Evolutionary conservation across 495 filamentous ascomycete genomes (phyloP), one percentile per base, ranked within the genome.

Genomic region (Hyaloscypha variabilis): DNA sequence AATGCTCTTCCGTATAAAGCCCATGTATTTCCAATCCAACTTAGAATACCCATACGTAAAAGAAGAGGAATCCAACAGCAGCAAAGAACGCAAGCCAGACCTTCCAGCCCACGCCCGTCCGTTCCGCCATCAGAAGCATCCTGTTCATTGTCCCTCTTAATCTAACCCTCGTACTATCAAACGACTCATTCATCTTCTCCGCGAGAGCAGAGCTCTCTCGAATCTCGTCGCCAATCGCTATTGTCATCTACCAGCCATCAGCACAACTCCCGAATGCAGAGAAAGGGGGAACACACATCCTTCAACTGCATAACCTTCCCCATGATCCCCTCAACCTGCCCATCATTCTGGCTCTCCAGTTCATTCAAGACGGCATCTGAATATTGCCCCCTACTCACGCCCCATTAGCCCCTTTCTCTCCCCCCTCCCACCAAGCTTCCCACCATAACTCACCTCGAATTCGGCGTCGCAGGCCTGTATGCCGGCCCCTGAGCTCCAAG

Each of bases 101-200:
- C 77, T 85, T 91, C 95, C 95, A 99, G 66, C 93, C 90, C 29
- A 99, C 88, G 3, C 96, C 96, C 14, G 93, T 96, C 71, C 87
- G 81, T 78, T 97, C 88, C 5, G 95, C 96, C 95, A 99, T 98
- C 64, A 93, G 74, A 63, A 98, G 78, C 95, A 99, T 99, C 30
- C 93, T 82, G 71, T 91, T 97, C 95, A 99, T 98, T 49, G 96
- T 98, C 49, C 94, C 91, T 21, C 88, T 82, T 65, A 99, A 77
- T 70, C 90, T 82, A 29, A 91, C 75, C 56, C 93, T 81, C 53
- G 96, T 96, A 68, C 82, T 85, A 69, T 97, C 95, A 72, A 98
- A 99, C 6, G 87, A 84, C 60, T 96, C 90, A 74, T 97, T 97
- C 90, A 93, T 93, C 73, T 89, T 90, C 71, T 93, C 90, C 13